Base-by-base conservation (phyloP, 495 filamentous ascomycete genomes). In the Filosporella fistucella region DNA sequence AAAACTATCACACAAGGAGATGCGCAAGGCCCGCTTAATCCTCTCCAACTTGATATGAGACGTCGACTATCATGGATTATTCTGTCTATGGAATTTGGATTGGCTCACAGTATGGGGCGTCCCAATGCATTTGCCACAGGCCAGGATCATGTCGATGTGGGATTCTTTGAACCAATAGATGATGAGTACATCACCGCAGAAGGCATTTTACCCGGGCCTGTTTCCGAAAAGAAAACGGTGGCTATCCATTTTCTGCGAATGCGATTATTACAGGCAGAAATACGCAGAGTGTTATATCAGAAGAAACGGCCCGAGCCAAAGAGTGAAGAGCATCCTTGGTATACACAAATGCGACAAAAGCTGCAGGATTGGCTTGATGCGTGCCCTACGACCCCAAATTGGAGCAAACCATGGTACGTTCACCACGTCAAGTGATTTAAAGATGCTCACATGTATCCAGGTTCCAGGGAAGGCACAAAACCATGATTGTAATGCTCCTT, bases 231-330 rank as follows among this genome's bases (percentile, higher is more conserved):
- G 63, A 97, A 97, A 64, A 75, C 86, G 54, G 81, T 95, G 16
- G 81, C 87, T 8, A 89, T 95, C 47, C 91, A 97, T 63, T 94
- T 93, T 54, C 89, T 88, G 66, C 86, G 85, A 58, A 96, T 97
- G 91, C 78, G 88, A 45, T 65, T 93, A 24, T 66, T 93, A 5
- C 91, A 96, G 61, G 76, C 89, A 11, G 91, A 97, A 64, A 90
- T 91, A 34, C 72, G 91, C 34, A 77, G 88, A 43, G 80, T 77
- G 10, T 75, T 97, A 1, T 97, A 97, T 59, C 77, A 89, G 45
- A 85, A 83, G 55, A 89, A 86, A 63, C 72, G 82, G 39, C 65
- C 81, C 0, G 78, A 82, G 22, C 89, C 89, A 1, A 76, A 72
- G 24, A 74, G 84, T 61, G 88, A 94, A 52, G 68, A 76, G 25